A percentile compares a stretch with the other conserved stretches of the same genome.
Conservation (phyloP, 176 grass and related monocot genomes). For the Lolium rigidum region DNA sequence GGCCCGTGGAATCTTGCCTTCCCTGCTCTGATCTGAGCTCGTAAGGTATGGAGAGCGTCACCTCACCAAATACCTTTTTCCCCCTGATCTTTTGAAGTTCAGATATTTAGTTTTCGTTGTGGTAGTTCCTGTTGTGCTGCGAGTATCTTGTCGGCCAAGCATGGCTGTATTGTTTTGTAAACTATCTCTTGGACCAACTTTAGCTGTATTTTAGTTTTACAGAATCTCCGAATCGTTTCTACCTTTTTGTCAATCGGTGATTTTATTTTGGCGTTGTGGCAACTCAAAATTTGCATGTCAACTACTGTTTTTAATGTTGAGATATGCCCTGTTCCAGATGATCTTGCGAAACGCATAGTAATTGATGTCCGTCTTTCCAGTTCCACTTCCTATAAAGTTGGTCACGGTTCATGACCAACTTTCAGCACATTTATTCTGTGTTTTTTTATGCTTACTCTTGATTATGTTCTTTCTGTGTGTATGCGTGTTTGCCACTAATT, state of each 20-base stretch:
- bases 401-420: neutral
- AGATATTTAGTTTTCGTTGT: neutral
- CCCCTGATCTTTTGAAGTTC: neutral
- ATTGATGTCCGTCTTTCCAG: neutral
- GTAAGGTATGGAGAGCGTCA: neutral
- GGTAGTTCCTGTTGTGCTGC: neutral
- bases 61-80: too few relatives aligned
- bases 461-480: neutral
- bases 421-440: neutral
- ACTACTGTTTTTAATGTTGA: neutral
- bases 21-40: conserved; percentile 1
- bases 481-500: neutral
- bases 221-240: neutral
- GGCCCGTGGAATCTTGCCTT: neutral
- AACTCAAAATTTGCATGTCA: neutral
- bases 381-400: neutral
- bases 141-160: neutral
- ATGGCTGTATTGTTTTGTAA: neutral
- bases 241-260: neutral
- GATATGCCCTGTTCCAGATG: neutral
- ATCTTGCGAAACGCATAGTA: neutral
- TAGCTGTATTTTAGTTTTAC: neutral
- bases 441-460: neutral
- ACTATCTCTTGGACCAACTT: neutral
- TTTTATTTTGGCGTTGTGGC: neutral